Percentiles rank a stretch among this genome's conserved stretches.
These are phyloP conservation scores for Dipteronia dyeriana DNA, from an alignment of 345 rosid species.

Conservation along the genomic window DNA sequence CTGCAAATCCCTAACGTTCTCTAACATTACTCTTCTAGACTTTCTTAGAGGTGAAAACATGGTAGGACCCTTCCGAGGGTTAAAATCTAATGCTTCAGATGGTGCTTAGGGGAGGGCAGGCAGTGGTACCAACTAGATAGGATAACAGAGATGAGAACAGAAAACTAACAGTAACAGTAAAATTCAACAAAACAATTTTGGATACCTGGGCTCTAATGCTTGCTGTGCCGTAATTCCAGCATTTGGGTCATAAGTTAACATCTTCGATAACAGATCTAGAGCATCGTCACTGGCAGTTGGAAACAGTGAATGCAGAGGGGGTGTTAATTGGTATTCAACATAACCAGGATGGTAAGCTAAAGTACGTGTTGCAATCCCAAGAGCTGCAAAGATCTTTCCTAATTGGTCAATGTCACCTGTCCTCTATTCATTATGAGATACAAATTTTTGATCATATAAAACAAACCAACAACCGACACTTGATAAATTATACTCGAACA, in stretches of 20 bases:
- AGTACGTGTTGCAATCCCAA: no score
- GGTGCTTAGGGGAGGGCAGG: conserved; percentile 59
- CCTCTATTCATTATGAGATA: conserved; percentile 46
- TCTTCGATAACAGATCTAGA: conserved; percentile 72
- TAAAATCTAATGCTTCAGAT: conserved; percentile 41
- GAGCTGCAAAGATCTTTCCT: conserved; percentile 83
- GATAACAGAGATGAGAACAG: conserved; percentile 21
- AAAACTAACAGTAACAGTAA: conserved; percentile 14
- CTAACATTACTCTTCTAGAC: conserved; percentile 75
- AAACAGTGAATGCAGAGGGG: conserved; percentile 65
- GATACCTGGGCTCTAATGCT: conserved; percentile 82
- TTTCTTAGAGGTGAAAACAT: conserved; percentile 76
- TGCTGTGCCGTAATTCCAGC: conserved; percentile 73
- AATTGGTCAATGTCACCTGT: conserved; percentile 86
- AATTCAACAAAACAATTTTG: conserved; percentile 5
- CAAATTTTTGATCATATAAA: background rate
- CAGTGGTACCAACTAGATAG: conserved; percentile 44
- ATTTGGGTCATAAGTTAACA: conserved; percentile 88
- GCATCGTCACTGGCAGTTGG: conserved; percentile 84
- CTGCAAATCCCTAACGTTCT: conserved; percentile 54
- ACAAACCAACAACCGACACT: background rate
- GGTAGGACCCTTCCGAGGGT: conserved; percentile 48
- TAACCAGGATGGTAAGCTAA: no score
- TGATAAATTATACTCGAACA: background rate
- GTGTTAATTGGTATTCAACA: no score